Evolutionary conservation across 768 basidiomycete genomes (phyloP).

Genomic region (Lactarius akahatsu): DNA sequence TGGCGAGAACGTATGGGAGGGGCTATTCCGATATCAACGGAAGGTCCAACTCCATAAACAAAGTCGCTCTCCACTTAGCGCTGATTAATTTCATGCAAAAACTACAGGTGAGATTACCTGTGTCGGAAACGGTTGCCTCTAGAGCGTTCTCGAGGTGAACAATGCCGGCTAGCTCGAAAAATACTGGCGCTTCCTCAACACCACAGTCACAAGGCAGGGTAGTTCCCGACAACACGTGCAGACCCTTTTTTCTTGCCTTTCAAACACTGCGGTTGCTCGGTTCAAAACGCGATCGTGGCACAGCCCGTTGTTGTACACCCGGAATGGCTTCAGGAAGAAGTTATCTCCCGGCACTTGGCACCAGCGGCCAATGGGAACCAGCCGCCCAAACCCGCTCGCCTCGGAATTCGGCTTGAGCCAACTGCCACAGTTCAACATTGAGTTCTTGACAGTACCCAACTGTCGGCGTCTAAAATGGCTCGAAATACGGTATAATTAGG

Average conservation of each 20-base stretch:
- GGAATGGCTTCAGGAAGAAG: background rate
- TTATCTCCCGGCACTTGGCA: conserved; percentile 9
- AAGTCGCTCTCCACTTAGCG: background rate
- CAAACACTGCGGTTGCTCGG: conserved; percentile 8
- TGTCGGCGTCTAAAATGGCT: background rate
- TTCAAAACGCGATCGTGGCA: conserved; percentile 2
- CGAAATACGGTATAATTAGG: background rate
- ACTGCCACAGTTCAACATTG: conserved; percentile 6
- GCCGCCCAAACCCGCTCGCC: conserved; percentile 25
- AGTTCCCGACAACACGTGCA: conserved; percentile 17
- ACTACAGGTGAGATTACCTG: conserved; percentile 1
- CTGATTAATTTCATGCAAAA: background rate
- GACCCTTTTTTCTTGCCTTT: conserved; percentile 13
- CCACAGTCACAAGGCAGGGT: conserved; percentile 11
- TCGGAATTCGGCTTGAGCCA: conserved; percentile 20
- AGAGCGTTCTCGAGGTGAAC: conserved; percentile 1
- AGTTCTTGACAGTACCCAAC: conserved; percentile 16
- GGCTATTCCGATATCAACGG: conserved; percentile 1
- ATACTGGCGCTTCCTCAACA: conserved; percentile 11
- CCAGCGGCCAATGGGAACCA: conserved; percentile 19
- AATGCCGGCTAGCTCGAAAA: conserved; percentile 12
- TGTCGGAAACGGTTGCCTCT: conserved; percentile 12
- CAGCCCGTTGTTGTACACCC: background rate
- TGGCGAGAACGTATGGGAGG: background rate
- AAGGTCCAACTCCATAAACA: background rate